Evolutionary conservation across 2,329 filamentous ascomycete species (phyloP).

Genomic region (Elsinoe ampelina): DNA sequence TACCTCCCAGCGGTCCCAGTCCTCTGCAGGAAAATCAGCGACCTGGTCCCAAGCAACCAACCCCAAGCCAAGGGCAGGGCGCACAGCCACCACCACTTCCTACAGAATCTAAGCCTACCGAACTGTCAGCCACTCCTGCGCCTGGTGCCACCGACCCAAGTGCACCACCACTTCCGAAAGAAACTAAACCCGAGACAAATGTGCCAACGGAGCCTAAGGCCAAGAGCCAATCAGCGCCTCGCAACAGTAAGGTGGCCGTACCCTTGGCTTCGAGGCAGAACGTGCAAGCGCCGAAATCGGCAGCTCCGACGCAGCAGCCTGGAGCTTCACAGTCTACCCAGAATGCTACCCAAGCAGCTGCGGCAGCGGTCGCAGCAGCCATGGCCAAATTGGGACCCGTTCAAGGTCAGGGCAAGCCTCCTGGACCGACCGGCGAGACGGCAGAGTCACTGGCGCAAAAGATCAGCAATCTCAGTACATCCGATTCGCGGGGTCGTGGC

Average conservation of each 20-base stretch:
- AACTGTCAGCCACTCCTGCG: constrained; percentile 33
- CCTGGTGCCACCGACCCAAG: constrained; percentile 37
- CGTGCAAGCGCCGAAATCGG: constrained; percentile 12
- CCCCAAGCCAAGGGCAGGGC: constrained; percentile 16
- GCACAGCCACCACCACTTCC: constrained; percentile 18
- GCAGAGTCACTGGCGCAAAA: constrained; percentile 66
- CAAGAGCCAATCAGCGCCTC: constrained; percentile 35
- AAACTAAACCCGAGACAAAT: constrained; percentile 57
- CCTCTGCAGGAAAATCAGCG: constrained; percentile 33
- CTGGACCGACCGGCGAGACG: constrained; percentile 29
- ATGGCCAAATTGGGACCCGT: constrained; percentile 59
- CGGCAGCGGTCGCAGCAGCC: constrained; percentile 67
- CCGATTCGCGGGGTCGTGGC: constrained; percentile 35
- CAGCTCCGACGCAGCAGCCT: constrained; percentile 16
- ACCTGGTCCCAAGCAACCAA: constrained; percentile 28
- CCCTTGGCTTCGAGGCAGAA: constrained; percentile 42
- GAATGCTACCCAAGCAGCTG: constrained; percentile 64
- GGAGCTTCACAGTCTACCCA: constrained; percentile 26
- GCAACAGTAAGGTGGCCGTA: constrained; percentile 47
- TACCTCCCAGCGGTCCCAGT: constrained; percentile 38
- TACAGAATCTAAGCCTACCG: constrained; percentile 23
- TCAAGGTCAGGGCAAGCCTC: constrained; percentile 18
- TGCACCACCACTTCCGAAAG: constrained; percentile 52
- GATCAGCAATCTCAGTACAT: constrained; percentile 67
- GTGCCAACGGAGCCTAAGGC: constrained; percentile 28